Base-by-base conservation (phyloP, 192 early-diverging fungal species). In the Gigaspora rosea region DNA sequence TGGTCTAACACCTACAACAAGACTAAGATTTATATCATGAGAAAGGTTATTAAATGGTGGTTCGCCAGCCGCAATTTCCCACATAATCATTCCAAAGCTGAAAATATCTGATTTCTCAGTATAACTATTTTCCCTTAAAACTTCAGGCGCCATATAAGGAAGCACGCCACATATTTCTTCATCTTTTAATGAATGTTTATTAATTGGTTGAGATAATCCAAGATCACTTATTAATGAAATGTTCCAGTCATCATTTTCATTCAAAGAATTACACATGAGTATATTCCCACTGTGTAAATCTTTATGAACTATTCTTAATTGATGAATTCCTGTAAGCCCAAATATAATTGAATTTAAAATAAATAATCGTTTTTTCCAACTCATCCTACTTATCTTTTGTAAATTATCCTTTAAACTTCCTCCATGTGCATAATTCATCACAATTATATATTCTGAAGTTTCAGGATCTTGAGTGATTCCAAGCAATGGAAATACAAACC, bases 61-160 rank as follows among this genome's bases (percentile, higher is more conserved):
- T 69, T 50, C 67, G 4, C 67, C 48, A 15, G 67, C 48, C 0
- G 67, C 48, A 5, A 69, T 20, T 48, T 48, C 48, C 67, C 67
- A 69, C 67, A 69, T 69, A 20, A 50, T 50, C 20, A 69, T 69
- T 47, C 35, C 41, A 50, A 69, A 50, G 20, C 48, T 69, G 20
- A 51, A 69, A 27, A 69, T 69, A 22, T 69, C 67, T 12, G 47
- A 33, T 41, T 20, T 9, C 13, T 13, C 12, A 13, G 64, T 41
- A 66, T 36, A 66, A 8, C 32, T 12, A 12, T 66, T 4, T 36
- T 35, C 64, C 27, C n/a, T 7, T 35, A 66, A 46, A 36, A 66
- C 8, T 66, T 66, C 64, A 8, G 64, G 64, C 1, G 64, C 64
- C 13, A 66, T 13, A 46, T 66, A 66, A 36, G 64, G 64, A 32